Base-by-base conservation (phyloP, 768 basidiomycete genomes). In the Galerina sulciceps region DNA sequence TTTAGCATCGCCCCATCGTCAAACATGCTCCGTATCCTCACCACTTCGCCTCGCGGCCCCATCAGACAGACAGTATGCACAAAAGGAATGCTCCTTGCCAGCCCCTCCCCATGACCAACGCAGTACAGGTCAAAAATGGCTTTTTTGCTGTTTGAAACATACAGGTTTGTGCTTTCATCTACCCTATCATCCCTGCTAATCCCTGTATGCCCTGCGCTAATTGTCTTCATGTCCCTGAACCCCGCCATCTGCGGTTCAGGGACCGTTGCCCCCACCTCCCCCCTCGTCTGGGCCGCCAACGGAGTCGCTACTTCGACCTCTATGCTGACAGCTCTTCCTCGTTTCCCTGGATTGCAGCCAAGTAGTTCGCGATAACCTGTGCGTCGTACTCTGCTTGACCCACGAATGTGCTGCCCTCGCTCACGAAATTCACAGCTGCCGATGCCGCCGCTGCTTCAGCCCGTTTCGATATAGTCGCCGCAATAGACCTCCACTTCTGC, bases 1-100 rank as follows among this genome's bases (percentile, higher is more conserved):
- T 62, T 69, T 0, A 70, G 62, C 71, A 73, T 63, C 2, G 73
- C 71, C 0, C 75, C 72, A 23, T 72, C 71, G 42, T 75, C 73
- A 22, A 71, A 67, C 10, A 69, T 23, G 10, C 55, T 63, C 8
- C 58, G 36, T 6, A 64, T 43, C 14, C 59, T 14, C 41, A 70
- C 64, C 0, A 58, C 49, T 42, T 65, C 62, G 10, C 65, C 66
- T 4, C 57, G 26, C 1, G 49, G 48, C 15, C 66, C 67, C 3
- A 55, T 18, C 2, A 73, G 48, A 2, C 17, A 36, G 1, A 70
- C 50, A 10, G 37, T 41, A 20, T 72, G 70, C 17, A 63, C 53
- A 47, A 73, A 73, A 10, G 69, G 67, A 42, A 57, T 38, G 11
- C 18, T 40, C 31, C 18, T 23, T 17, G 53, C 26, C 18, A 14